Percentiles rank a stretch among this genome's conserved stretches.
These are phyloP conservation scores for Botrytis hyacinthi DNA, from an alignment of 2,329 filamentous ascomycete species.

Conservation along the genomic window DNA sequence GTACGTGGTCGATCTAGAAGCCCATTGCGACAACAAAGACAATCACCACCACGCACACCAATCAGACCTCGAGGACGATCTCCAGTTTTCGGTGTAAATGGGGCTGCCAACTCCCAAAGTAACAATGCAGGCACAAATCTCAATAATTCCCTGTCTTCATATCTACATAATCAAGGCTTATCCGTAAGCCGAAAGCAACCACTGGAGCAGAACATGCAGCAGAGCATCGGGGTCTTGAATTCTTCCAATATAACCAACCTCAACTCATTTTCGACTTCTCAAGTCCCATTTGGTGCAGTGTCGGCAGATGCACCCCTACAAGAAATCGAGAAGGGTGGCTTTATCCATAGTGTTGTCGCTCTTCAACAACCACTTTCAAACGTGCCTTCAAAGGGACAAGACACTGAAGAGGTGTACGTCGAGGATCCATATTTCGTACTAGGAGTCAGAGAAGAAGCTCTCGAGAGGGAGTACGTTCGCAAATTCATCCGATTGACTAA, in stretches of 20 bases:
- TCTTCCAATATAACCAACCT: not conserved
- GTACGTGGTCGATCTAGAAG: constrained; percentile 4
- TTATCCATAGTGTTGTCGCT: not conserved
- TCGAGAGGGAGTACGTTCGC: constrained; percentile 26
- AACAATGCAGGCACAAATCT: not conserved
- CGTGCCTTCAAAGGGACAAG: not conserved
- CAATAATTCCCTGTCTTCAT: not conserved
- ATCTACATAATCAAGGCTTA: not conserved
- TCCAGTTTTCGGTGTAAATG: not conserved
- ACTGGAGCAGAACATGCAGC: not conserved
- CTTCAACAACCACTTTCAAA: not conserved
- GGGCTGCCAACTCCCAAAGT: not conserved
- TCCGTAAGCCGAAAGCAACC: not conserved
- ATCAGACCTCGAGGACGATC: constrained; percentile 11
- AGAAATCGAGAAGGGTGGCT: not conserved
- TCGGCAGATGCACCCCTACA: not conserved
- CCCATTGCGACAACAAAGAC: constrained; percentile 11
- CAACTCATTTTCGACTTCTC: not conserved
- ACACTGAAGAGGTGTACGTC: constrained; percentile 11
- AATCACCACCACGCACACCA: constrained; percentile 2
- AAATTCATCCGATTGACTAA: not conserved
- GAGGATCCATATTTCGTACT: constrained; percentile 32
- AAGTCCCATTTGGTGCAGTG: not conserved
- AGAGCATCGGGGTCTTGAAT: not conserved
- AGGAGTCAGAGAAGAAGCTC: constrained; percentile 25